Evolutionary conservation across 2,329 filamentous ascomycete species (phyloP), one percentile per base, ranked within the genome.

Genomic region (Ophioceras dolichostomum): DNA sequence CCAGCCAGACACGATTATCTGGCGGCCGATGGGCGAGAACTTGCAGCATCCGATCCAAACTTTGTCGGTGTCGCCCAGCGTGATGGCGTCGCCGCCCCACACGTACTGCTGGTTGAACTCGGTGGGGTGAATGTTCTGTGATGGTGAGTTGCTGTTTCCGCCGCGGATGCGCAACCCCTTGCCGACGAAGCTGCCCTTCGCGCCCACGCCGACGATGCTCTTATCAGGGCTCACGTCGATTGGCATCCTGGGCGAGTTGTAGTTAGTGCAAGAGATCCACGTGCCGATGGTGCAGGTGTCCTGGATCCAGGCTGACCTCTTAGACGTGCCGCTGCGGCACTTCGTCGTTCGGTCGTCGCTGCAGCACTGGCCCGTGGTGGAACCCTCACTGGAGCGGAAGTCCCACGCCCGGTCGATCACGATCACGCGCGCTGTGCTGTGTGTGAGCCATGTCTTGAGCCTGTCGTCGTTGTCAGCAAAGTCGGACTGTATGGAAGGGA

Each of bases 51-150:
- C 67, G 42, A 70, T 64, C 67, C 68, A 70, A 47, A 67, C 46
- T 24, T 61, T 43, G 43, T 67, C 64, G 12, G 59, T 50, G 31
- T 60, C 56, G 39, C 69, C 57, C 6, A 75, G 51, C 29, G 67
- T 70, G 49, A 76, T 70, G 28, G 65, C 71, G 49, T 75, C 71
- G 37, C 70, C 71, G 38, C 71, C 71, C 71, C 71, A 76, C 46
- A 76, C 68, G 47, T 73, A 70, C 50, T 68, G 48, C 13, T 70
- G 63, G 59, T 76, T 75, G 34, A 76, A 55, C 37, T 70, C 57
- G 36, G 68, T 71, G 48, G 74, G 62, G 37, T 67, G 62, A 39
- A 73, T 56, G 54, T 72, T 75, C 60, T 73, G 73, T 51, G 77
- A 68, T 49, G 78, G 77, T 50, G 79, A 56, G 53, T 78, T 75